Percentiles rank a stretch among this genome's conserved stretches.
Evolutionary conservation across 2,329 filamentous ascomycete species (phyloP).

Genomic region (Westerdykella aurantiaca): DNA sequence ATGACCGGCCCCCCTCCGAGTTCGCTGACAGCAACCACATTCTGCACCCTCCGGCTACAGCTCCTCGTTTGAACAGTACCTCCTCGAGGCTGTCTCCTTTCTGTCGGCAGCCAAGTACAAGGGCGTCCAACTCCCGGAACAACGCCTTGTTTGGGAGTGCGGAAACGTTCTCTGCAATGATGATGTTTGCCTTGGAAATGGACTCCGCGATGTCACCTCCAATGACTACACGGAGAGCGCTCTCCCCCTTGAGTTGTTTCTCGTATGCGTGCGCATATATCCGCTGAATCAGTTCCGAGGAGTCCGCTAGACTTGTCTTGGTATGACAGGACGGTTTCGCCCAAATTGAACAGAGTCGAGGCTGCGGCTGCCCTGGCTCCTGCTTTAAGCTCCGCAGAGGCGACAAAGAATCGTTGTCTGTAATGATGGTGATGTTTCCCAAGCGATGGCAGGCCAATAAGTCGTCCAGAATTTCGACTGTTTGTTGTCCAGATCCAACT

Average conservation of each 20-base stretch:
- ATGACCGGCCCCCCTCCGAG: constrained; percentile 28
- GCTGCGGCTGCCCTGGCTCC: constrained; percentile 21
- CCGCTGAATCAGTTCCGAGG: constrained; percentile 27
- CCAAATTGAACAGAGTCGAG: constrained; percentile 34
- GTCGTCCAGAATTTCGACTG: constrained; percentile 30
- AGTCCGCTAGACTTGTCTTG: constrained; percentile 14
- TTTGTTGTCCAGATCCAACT: constrained; percentile 26
- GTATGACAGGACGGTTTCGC: constrained; percentile 21
- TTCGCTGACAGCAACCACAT: constrained; percentile 32
- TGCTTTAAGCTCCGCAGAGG: constrained; percentile 22
- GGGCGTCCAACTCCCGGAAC: constrained; percentile 26
- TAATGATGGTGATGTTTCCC: constrained; percentile 32
- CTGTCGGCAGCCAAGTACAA: constrained; percentile 31
- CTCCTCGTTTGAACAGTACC: constrained; percentile 34
- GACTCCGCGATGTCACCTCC: constrained; percentile 21
- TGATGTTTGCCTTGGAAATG: constrained; percentile 22
- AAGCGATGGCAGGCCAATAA: constrained; percentile 28
- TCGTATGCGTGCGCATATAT: constrained; percentile 34
- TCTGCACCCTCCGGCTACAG: constrained; percentile 22
- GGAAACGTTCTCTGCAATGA: constrained; percentile 24
- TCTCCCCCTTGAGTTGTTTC: constrained; percentile 32
- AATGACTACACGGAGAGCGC: constrained; percentile 22
- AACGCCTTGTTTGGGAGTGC: constrained; percentile 15
- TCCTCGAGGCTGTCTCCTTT: constrained; percentile 34
- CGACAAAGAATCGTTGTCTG: constrained; percentile 27